These are phyloP conservation scores for Neonectria magnoliae DNA, from an alignment of 2,329 filamentous ascomycete species.

Conservation along the genomic window DNA sequence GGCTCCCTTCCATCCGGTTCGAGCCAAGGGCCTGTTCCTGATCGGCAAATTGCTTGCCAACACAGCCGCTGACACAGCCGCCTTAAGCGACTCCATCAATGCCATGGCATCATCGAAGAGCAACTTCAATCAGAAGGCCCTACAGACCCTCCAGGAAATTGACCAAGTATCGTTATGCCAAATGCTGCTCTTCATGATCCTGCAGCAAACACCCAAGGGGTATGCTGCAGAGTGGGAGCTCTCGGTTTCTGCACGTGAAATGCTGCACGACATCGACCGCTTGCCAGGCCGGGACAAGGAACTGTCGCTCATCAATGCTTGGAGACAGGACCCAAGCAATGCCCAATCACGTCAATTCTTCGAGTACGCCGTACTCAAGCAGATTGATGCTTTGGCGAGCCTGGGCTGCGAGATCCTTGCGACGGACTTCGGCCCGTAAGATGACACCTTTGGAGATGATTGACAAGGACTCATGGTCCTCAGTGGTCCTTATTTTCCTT, in stretches of 20 bases:
- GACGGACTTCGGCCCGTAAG: constrained; percentile 48
- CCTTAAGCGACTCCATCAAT: constrained; percentile 39
- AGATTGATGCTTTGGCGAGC: constrained; percentile 57
- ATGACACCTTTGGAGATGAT: background rate
- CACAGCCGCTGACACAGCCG: constrained; percentile 54
- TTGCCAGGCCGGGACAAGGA: constrained; percentile 58
- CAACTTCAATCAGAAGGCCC: constrained; percentile 36
- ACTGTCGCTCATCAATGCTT: constrained; percentile 54
- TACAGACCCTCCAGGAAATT: constrained; percentile 51
- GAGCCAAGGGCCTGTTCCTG: constrained; percentile 62
- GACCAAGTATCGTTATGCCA: constrained; percentile 66
- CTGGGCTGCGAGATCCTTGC: constrained; percentile 57
- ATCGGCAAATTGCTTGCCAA: constrained; percentile 63
- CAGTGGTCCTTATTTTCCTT: background rate
- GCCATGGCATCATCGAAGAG: constrained; percentile 37
- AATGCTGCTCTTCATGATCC: constrained; percentile 60
- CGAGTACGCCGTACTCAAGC: constrained; percentile 58
- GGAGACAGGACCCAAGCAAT: constrained; percentile 53
- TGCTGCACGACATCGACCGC: constrained; percentile 60
- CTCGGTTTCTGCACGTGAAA: constrained; percentile 53
- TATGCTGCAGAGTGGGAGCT: constrained; percentile 60
- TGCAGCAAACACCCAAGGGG: constrained; percentile 53
- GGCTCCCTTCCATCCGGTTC: constrained; percentile 60
- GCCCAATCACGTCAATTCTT: constrained; percentile 58
- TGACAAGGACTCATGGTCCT: background rate